A percentile compares a stretch with the other conserved stretches of the same genome.
Evolutionary conservation across 2,329 filamentous ascomycete genomes (phyloP).

Genomic region (Alternaria longipes): DNA sequence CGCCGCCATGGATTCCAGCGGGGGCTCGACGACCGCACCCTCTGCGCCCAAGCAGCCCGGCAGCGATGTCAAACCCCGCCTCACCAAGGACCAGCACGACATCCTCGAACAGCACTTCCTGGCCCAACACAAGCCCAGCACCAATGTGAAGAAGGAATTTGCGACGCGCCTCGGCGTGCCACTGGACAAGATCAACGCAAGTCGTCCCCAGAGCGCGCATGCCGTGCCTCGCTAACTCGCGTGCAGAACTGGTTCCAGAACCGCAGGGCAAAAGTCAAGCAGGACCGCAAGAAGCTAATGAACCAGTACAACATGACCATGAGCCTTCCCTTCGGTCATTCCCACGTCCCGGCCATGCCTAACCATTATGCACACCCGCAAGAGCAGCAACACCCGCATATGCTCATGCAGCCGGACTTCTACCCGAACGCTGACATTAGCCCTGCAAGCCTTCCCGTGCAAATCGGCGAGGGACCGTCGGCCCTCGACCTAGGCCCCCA

Average conservation of each 20-base stretch:
- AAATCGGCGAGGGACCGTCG: slow-evolving; percentile 43
- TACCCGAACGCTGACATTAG: slow-evolving; percentile 48
- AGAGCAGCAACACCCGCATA: slow-evolving; percentile 39
- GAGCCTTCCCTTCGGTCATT: slow-evolving; percentile 38
- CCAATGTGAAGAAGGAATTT: slow-evolving; percentile 60
- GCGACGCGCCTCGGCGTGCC: slow-evolving; percentile 59
- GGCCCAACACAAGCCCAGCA: slow-evolving; percentile 60
- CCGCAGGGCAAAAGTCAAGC: slow-evolving; percentile 62
- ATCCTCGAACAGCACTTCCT: slow-evolving; percentile 61
- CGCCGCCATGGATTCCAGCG: slow-evolving; percentile 43
- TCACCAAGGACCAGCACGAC: slow-evolving; percentile 64
- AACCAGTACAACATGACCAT: slow-evolving; percentile 51
- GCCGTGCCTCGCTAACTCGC: slow-evolving; percentile 40
- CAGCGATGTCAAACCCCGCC: slow-evolving; percentile 60
- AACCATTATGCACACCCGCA: slow-evolving; percentile 27
- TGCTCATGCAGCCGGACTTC: slow-evolving; percentile 40
- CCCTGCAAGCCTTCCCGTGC: slow-evolving; percentile 45
- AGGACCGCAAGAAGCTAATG: slow-evolving; percentile 60
- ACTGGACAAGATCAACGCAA: slow-evolving; percentile 63
- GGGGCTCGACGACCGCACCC: slow-evolving; percentile 28
- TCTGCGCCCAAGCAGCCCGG: slow-evolving; percentile 36
- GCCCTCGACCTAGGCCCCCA: slow-evolving; percentile 43
- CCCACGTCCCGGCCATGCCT: slow-evolving; percentile 36
- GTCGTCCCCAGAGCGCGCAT: slow-evolving; percentile 31
- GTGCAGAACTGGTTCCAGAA: slow-evolving; percentile 64